phyloP scores from a whole-genome alignment of 805 yeast species.

The Yamadazyma phyllophila region DNA sequence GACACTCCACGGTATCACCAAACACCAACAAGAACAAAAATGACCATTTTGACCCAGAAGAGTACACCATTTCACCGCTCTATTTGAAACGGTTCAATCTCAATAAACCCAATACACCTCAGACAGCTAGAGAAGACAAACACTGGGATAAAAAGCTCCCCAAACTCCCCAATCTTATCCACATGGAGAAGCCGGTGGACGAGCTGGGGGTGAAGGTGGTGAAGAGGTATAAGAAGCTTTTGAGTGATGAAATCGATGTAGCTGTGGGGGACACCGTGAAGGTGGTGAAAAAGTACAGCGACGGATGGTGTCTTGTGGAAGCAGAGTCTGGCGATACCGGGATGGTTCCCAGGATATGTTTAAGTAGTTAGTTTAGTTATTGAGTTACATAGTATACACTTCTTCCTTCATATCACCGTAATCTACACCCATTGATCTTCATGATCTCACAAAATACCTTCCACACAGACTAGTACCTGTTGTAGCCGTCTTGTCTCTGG shows the following conservation, averaged over 20 bases:
- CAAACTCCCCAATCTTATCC: constrained; percentile 14
- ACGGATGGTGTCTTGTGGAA: constrained; percentile 40
- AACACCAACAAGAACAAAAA: background rate
- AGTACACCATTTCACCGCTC: constrained; percentile 26
- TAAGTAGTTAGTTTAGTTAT: constrained; percentile 10
- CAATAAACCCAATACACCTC: constrained; percentile 16
- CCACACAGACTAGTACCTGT: constrained; percentile 3
- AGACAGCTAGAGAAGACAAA: constrained; percentile 3
- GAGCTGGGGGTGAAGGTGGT: constrained; percentile 20
- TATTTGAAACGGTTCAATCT: constrained; percentile 33
- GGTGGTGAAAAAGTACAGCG: constrained; percentile 25
- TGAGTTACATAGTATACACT: constrained; percentile 9
- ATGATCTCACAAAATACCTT: background rate
- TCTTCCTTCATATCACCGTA: too few relatives aligned
- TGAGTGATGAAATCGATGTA: constrained; percentile 35
- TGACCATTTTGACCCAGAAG: background rate
- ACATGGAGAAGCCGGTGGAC: constrained; percentile 15
- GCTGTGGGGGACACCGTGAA: constrained; percentile 29
- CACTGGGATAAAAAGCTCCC: constrained; percentile 16
- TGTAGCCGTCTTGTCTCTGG: constrained; percentile 10
- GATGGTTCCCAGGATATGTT: constrained; percentile 33
- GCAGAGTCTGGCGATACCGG: constrained; percentile 19
- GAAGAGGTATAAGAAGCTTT: constrained; percentile 24
- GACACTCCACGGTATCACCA: constrained; percentile 7
- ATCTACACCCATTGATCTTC: background rate